These are phyloP conservation scores for Trichoderma arundinaceum DNA, from an alignment of 2,329 filamentous ascomycete genomes.

Conservation along the genomic window DNA sequence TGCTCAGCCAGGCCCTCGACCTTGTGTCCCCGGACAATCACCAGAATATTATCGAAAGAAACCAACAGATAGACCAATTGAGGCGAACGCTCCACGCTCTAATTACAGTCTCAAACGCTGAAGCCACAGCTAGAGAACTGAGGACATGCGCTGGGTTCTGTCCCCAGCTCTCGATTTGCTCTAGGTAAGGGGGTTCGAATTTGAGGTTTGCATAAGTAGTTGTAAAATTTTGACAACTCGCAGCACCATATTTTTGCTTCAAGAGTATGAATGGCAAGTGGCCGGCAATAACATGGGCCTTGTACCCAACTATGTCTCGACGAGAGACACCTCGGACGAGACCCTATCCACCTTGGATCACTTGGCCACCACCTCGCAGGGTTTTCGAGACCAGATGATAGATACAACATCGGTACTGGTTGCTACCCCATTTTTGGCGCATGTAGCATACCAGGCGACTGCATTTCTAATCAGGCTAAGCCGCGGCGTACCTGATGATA, in stretches of 20 bases:
- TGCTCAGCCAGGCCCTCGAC: constrained; percentile 15
- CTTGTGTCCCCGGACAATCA: constrained; percentile 11
- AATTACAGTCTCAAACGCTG: constrained; percentile 9
- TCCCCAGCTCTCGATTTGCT: not conserved
- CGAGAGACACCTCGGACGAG: constrained; percentile 2
- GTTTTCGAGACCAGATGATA: constrained; percentile 14
- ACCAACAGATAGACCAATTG: constrained; percentile 2
- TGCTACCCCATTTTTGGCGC: not conserved
- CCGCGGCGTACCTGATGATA: not conserved
- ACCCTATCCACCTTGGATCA: constrained; percentile 11
- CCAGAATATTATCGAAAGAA: not conserved
- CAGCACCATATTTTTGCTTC: no score
- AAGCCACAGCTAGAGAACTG: constrained; percentile 4
- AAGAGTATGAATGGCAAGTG: no score
- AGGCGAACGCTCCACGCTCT: not conserved
- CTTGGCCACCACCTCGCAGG: not conserved
- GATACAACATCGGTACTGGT: constrained; percentile 6
- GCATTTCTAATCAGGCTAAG: not conserved
- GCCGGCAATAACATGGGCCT: no score
- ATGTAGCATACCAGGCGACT: constrained; percentile 3
- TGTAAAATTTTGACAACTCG: no score
- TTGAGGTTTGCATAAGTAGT: no score
- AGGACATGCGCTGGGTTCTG: constrained; percentile 10
- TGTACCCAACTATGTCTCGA: not conserved
- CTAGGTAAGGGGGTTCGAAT: no score